A percentile compares a stretch with the other conserved stretches of the same genome.
phyloP scores from a whole-genome alignment of 352 stramenopile species.

The Globisporangium okanoganense region DNA sequence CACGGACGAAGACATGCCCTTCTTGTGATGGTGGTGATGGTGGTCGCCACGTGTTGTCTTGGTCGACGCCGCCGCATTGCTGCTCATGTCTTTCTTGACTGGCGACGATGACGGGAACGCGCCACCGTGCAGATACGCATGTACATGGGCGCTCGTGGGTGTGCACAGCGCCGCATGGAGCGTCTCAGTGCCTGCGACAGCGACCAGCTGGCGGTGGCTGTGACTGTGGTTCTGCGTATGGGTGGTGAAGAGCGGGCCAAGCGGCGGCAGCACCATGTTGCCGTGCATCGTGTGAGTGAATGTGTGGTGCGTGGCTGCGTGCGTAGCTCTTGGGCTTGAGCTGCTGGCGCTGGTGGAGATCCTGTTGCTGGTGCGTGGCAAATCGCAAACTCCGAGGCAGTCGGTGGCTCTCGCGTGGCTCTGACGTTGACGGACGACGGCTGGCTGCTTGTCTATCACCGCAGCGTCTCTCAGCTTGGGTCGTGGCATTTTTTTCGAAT shows the following conservation, averaged over 20 bases:
- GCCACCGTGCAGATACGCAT: constrained; percentile 18
- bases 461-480: constrained; percentile 9
- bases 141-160: constrained; percentile 45
- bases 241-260: constrained; percentile 47
- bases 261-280: constrained; percentile 54
- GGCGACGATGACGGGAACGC: constrained; percentile 53
- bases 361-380: constrained; percentile 11
- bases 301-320: constrained; percentile 7
- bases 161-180: constrained; percentile 34
- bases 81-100: constrained; percentile 45
- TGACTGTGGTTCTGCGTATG: constrained; percentile 4
- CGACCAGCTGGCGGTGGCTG: constrained; percentile 8
- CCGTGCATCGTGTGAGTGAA: constrained; percentile 24
- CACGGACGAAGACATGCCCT: constrained; percentile 22
- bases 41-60: background rate
- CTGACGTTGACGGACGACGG: constrained; percentile 7
- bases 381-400: constrained; percentile 11
- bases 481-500: constrained; percentile 15
- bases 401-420: background rate
- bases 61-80: background rate
- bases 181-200: constrained; percentile 37
- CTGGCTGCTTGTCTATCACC: constrained; percentile 9
- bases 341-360: too few relatives aligned
- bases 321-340: background rate
- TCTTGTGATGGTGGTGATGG: constrained; percentile 8